A percentile compares a stretch with the other conserved stretches of the same genome.
Evolutionary conservation across 2,329 filamentous ascomycete genomes (phyloP).

Genomic region (Elsinoe necatrix): DNA sequence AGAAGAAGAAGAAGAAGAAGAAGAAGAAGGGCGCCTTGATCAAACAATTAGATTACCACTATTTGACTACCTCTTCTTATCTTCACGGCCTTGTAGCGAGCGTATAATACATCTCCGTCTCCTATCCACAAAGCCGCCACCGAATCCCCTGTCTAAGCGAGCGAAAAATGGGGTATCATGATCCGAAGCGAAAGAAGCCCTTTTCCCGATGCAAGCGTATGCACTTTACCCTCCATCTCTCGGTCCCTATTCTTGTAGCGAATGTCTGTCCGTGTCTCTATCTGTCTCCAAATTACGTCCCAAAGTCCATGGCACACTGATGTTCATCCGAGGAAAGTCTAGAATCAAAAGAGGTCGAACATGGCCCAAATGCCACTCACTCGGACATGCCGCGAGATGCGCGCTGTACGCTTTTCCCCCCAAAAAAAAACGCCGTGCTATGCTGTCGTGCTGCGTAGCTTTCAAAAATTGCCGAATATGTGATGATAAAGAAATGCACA

Average conservation of each 20-base stretch:
- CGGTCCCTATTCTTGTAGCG: neutral
- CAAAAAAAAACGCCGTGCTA: slow-evolving; percentile 14
- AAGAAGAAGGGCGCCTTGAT: slow-evolving; percentile 8
- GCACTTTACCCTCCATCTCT: neutral
- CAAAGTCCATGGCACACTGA: neutral
- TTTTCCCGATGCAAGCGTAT: neutral
- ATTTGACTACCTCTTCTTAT: neutral
- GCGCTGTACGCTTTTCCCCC: slow-evolving; percentile 1
- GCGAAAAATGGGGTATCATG: slow-evolving; percentile 11
- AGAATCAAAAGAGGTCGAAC: neutral
- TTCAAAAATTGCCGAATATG: neutral
- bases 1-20: too few species aligned
- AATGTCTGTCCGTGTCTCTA: neutral
- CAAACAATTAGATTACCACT: slow-evolving; percentile 11
- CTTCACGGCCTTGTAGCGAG: neutral
- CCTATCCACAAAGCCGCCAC: neutral
- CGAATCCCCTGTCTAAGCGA: slow-evolving; percentile 9
- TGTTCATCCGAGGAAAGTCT: neutral
- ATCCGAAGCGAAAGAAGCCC: slow-evolving; percentile 2
- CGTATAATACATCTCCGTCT: neutral
- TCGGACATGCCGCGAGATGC: neutral
- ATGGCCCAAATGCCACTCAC: neutral
- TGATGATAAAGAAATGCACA: neutral
- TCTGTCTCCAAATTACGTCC: neutral
- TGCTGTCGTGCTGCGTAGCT: slow-evolving; percentile 14